These are phyloP conservation scores for Metarhizium guizhouense DNA, from an alignment of 2,329 filamentous ascomycete genomes.

Conservation along the genomic window DNA sequence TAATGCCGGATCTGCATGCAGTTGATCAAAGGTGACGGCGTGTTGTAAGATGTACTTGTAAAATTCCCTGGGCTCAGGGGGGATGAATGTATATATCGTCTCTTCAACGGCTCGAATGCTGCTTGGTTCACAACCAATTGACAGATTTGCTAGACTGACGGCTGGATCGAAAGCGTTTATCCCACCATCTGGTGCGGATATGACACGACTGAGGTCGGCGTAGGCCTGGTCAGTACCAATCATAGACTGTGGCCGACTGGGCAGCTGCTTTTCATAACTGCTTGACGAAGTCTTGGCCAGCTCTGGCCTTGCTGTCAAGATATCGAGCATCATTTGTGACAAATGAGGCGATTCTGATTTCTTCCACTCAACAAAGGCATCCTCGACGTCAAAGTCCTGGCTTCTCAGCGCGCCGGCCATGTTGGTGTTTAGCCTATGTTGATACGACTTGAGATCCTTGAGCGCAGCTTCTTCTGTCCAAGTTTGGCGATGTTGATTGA, in stretches of 20 bases:
- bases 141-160: conserved; percentile 57
- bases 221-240: conserved; percentile 41
- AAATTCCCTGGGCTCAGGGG: conserved; percentile 69
- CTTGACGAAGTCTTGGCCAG: conserved; percentile 67
- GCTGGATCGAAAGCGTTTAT: conserved; percentile 52
- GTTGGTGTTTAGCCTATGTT: conserved; percentile 75
- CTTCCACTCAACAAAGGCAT: conserved; percentile 84
- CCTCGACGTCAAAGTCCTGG: conserved; percentile 84
- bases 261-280: conserved; percentile 48
- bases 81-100: conserved; percentile 79
- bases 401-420: conserved; percentile 67
- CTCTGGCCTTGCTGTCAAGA: conserved; percentile 78
- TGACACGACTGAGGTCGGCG: conserved; percentile 41
- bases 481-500: conserved; percentile 66
- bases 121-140: conserved; percentile 45
- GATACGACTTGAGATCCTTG: conserved; percentile 87
- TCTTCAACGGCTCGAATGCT: conserved; percentile 49
- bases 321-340: conserved; percentile 87
- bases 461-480: conserved; percentile 93
- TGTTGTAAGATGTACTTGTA: conserved; percentile 77
- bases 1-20: conserved; percentile 43
- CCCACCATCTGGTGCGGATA: conserved; percentile 35
- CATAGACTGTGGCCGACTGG: conserved; percentile 36
- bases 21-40: conserved; percentile 57
- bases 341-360: conserved; percentile 80